Conservation (phyloP, 345 rosid genomes). For the Eucalyptus albens region DNA sequence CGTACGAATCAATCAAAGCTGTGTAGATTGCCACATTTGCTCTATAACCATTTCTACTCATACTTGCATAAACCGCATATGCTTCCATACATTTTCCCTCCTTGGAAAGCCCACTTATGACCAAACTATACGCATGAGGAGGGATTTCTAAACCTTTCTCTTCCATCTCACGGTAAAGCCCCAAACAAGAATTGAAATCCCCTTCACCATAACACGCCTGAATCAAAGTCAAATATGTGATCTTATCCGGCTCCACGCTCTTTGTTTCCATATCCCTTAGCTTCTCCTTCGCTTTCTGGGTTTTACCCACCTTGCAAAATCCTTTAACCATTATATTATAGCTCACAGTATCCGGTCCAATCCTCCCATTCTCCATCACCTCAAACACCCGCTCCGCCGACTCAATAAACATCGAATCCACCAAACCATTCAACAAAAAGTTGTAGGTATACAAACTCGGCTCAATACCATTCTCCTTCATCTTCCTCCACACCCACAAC, state of each 20-base stretch:
- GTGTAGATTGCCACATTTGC: constrained; percentile 78
- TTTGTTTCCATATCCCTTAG: constrained; percentile 58
- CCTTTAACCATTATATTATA: constrained; percentile 90
- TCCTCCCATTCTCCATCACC: constrained; percentile 66
- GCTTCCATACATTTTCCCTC: constrained; percentile 67
- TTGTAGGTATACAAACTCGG: constrained; percentile 77
- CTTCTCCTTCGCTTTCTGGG: constrained; percentile 50
- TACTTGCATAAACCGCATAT: constrained; percentile 48
- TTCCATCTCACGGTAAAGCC: constrained; percentile 72
- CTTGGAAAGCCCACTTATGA: constrained; percentile 77
- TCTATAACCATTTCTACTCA: constrained; percentile 43
- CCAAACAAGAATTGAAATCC: constrained; percentile 52
- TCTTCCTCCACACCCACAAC: constrained; percentile 87
- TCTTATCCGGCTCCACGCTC: constrained; percentile 66
- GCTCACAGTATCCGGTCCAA: constrained; percentile 65
- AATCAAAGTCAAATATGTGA: constrained; percentile 72
- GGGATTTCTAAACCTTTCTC: constrained; percentile 71
- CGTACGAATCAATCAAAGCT: constrained; percentile 64
- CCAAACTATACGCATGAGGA: constrained; percentile 62
- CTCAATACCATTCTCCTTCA: constrained; percentile 85
- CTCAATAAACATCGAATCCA: constrained; percentile 57
- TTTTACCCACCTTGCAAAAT: constrained; percentile 57
- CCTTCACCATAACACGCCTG: constrained; percentile 69
- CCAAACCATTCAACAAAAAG: constrained; percentile 75
- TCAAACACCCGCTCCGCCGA: constrained; percentile 75